Evolutionary conservation across 2,329 filamentous ascomycete genomes (phyloP).

Genomic region (Diplodia intermedia): DNA sequence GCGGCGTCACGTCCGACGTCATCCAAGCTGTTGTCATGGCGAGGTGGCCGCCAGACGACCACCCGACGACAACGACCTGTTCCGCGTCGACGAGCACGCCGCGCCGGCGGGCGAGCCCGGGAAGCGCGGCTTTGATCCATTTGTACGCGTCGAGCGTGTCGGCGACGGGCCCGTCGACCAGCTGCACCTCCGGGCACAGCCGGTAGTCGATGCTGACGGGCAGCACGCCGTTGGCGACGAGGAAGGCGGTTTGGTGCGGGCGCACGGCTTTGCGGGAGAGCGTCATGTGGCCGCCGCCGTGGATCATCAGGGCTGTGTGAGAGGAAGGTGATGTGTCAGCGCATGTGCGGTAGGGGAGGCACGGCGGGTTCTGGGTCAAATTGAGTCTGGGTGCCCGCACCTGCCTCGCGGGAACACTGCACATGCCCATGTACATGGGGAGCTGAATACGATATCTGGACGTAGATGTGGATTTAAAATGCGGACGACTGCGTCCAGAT

Average conservation of each 20-base stretch:
- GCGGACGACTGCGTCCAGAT: no score
- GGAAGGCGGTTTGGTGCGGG: slow-evolving; percentile 46
- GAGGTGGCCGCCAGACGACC: neutral
- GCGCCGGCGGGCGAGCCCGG: slow-evolving; percentile 34
- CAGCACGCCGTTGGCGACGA: slow-evolving; percentile 53
- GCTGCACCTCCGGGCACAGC: slow-evolving; percentile 57
- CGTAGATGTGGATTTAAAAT: no score
- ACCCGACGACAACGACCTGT: neutral
- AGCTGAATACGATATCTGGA: neutral
- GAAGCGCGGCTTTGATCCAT: slow-evolving; percentile 51
- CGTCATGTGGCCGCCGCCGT: slow-evolving; percentile 54
- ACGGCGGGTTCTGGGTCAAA: no score
- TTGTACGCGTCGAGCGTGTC: slow-evolving; percentile 54
- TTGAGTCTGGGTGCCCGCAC: no score
- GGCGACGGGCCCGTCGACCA: slow-evolving; percentile 56
- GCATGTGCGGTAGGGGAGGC: no score
- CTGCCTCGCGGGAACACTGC: no score
- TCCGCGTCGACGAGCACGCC: neutral
- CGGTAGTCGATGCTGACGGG: slow-evolving; percentile 60
- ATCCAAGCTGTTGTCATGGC: neutral
- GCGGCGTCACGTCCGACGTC: neutral
- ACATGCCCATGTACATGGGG: no score
- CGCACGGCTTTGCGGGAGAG: slow-evolving; percentile 50
- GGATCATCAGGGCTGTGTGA: slow-evolving; percentile 52
- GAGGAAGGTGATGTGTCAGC: neutral